A percentile compares a stretch with the other conserved stretches of the same genome.
Evolutionary conservation across 2,329 filamentous ascomycete genomes (phyloP).

Genomic region (Mycosphaerella sp.): DNA sequence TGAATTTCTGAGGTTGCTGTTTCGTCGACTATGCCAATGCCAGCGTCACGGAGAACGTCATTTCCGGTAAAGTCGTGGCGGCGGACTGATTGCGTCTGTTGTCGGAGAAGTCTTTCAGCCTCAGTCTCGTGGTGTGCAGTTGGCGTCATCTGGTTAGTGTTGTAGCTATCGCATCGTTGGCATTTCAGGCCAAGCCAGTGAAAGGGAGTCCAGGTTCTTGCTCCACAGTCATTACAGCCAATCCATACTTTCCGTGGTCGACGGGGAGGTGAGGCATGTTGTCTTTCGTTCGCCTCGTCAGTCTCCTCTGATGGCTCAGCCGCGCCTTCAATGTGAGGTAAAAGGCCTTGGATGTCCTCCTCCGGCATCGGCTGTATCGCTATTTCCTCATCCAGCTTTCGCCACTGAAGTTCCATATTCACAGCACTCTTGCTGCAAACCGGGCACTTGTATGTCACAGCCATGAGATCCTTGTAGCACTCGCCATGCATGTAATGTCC

Average conservation of each 20-base stretch:
- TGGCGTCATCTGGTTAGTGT: conserved; percentile 45
- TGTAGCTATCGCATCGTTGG: conserved; percentile 51
- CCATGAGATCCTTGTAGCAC: conserved; percentile 84
- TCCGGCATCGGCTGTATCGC: conserved; percentile 83
- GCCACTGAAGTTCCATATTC: conserved; percentile 95
- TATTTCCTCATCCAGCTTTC: conserved; percentile 82
- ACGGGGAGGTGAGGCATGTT: conserved; percentile 2
- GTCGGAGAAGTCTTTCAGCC: conserved; percentile 29
- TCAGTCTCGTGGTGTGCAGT: conserved; percentile 35
- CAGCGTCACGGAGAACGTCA: conserved; percentile 30
- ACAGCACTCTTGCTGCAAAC: conserved; percentile 95
- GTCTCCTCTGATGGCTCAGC: conserved; percentile 28
- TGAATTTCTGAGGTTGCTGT: conserved; percentile 3
- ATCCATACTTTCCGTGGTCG: conserved; percentile 58
- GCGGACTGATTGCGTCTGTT: conserved; percentile 25
- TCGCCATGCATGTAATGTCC: conserved; percentile 91
- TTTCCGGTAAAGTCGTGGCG: conserved; percentile 35
- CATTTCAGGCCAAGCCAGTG: conserved; percentile 96
- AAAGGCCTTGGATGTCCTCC: conserved; percentile 28
- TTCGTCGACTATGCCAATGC: conserved; percentile 28
- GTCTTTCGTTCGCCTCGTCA: background rate
- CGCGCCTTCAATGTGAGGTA: conserved; percentile 19
- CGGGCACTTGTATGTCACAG: conserved; percentile 87
- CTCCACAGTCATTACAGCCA: conserved; percentile 90
- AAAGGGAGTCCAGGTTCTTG: conserved; percentile 77